phyloP scores from a whole-genome alignment of 495 filamentous ascomycete genomes.

The Ramalina peruviana region DNA sequence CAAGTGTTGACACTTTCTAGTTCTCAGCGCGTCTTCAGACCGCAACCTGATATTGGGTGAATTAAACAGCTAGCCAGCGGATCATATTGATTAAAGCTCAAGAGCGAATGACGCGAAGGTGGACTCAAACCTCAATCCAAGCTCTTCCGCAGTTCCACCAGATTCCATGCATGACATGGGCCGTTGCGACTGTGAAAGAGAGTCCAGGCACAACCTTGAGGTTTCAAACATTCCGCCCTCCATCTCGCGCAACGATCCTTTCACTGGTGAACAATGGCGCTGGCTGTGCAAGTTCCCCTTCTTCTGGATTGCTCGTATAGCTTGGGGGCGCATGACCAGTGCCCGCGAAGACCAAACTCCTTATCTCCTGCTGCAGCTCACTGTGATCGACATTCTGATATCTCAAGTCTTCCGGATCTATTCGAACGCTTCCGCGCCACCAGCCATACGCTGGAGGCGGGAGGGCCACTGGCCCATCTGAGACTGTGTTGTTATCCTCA shows the following conservation, averaged over 20 bases:
- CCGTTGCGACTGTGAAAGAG: no score
- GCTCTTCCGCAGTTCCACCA: no score
- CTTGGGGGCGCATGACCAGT: slow-evolving; percentile 10
- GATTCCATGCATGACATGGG: no score
- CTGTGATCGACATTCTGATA: slow-evolving; percentile 26
- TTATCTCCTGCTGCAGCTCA: slow-evolving; percentile 7
- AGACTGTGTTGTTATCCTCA: not conserved
- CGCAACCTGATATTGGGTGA: slow-evolving; percentile 12
- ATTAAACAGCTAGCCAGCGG: slow-evolving; percentile 2
- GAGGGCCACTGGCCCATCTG: slow-evolving; percentile 12
- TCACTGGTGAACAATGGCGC: not conserved
- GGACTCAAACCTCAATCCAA: no score
- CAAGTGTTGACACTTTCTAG: slow-evolving; percentile 33
- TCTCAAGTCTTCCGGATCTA: slow-evolving; percentile 1
- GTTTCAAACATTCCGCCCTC: not conserved
- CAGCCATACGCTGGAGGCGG: slow-evolving; percentile 81
- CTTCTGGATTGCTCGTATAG: slow-evolving; percentile 2
- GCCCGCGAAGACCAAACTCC: slow-evolving; percentile 8
- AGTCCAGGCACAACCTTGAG: not conserved
- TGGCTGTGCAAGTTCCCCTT: not conserved
- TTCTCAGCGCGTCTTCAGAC: slow-evolving; percentile 77
- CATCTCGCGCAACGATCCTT: not conserved
- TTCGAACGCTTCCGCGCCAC: slow-evolving; percentile 59
- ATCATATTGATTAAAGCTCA: not conserved
- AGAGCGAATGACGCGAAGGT: not conserved